Base-by-base conservation (phyloP, 495 filamentous ascomycete genomes). In the Penicillium steckii region DNA sequence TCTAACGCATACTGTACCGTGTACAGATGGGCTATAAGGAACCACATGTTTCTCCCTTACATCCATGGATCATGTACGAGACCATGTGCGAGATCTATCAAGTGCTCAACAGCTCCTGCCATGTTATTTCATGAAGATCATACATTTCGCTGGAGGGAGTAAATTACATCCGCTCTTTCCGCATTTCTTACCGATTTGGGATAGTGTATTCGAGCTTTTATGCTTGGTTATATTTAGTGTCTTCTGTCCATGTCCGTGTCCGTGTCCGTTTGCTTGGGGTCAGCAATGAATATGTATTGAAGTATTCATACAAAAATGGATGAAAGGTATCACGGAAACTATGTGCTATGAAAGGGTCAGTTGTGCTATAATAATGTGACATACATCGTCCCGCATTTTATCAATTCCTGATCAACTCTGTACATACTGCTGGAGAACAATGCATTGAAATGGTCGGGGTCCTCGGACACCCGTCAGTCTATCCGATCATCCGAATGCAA, bases 401-500 rank as follows among this genome's bases (percentile, higher is more conserved):
- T n/a, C n/a, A n/a, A n/a, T n/a, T n/a, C n/a, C n/a, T n/a, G n/a
- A n/a, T n/a, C n/a, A n/a, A n/a, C n/a, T n/a, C n/a, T n/a, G n/a
- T n/a, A n/a, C n/a, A n/a, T n/a, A n/a, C n/a, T n/a, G n/a, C n/a
- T n/a, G n/a, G n/a, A n/a, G n/a, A n/a, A n/a, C n/a, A n/a, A n/a
- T n/a, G n/a, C n/a, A n/a, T n/a, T n/a, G n/a, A 19, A 26, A 19
- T 24, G 13, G 22, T 46, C 13, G 30, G 48, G 24, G 15, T 40
- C 29, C 21, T 35, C 50, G 51, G 18, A 26, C 22, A 35, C 45
- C 43, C 53, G 43, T 46, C 37, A 27, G 17, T 44, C 15, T 50
- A 60, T 56, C 62, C 62, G 62, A 60, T 50, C 46, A 58, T 57
- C 62, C 62, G 62, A n/a, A 58, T 26, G 35, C 17, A 42, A 41